phyloP scores from a whole-genome alignment of 768 basidiomycete genomes.

The Ramaria sp. region DNA sequence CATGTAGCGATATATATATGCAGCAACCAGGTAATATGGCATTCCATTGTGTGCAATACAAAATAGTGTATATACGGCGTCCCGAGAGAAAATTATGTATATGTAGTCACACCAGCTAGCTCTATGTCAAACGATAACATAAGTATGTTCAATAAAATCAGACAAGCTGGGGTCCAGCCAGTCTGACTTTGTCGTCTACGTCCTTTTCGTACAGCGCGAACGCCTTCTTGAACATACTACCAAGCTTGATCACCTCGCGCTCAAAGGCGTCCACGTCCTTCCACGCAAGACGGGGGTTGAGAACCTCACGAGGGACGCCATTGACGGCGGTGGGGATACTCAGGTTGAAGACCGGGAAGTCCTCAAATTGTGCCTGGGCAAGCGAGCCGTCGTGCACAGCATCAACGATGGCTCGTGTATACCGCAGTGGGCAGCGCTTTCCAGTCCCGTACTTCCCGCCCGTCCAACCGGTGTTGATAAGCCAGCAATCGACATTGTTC shows the following conservation, averaged over 20 bases:
- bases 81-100: not conserved
- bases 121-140: no score
- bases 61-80: not conserved
- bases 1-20: no score
- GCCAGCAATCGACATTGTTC: constrained; percentile 88
- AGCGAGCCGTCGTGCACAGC: constrained; percentile 92
- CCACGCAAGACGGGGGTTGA: constrained; percentile 88
- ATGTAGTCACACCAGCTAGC: no score
- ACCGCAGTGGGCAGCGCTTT: constrained; percentile 92
- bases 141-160: not conserved
- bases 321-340: constrained; percentile 73
- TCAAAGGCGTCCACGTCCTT: constrained; percentile 80
- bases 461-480: constrained; percentile 98
- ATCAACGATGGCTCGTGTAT: constrained; percentile 93
- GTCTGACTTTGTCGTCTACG: constrained; percentile 67
- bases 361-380: constrained; percentile 79
- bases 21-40: not conserved
- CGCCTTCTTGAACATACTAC: constrained; percentile 88
- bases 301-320: constrained; percentile 83
- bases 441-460: constrained; percentile 89
- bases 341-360: constrained; percentile 73
- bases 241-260: constrained; percentile 80
- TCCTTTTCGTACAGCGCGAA: constrained; percentile 87
- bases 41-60: not conserved
- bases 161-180: constrained; percentile 57